Base-by-base conservation (phyloP, 2,329 filamentous ascomycete species). In the Fusarium avenaceum region DNA sequence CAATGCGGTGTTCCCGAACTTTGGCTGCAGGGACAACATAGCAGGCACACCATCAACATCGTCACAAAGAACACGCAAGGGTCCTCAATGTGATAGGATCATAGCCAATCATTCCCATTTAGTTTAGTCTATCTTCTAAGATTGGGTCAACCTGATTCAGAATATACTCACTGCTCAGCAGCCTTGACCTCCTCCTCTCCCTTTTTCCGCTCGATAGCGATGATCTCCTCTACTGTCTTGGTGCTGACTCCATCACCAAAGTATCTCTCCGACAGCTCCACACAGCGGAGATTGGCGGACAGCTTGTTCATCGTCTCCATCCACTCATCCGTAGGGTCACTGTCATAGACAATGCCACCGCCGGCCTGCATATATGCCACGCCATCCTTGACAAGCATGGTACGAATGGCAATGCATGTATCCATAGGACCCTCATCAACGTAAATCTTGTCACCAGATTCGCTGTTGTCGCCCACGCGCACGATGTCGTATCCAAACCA, bases 261-360 rank as follows among this genome's bases (percentile, higher is more conserved):
- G 48, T 73, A 74, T 56, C 57, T 67, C 45, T 74, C 72, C 4
- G 72, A 67, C 24, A 74, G 35, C 57, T 74, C 72, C 20, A 75
- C 68, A 28, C 73, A 75, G 13, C 73, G 72, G n/a, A 74, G 62
- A 54, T 75, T 75, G 32, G 73, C 73, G 2, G 92, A 90, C 47
- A 97, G 84, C 85, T 99, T 99, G 84, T 99, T 98, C 82, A 96
- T 90, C 52, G 89, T 93, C 69, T 96, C 97, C 86, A 98, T 93
- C 80, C 95, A 88, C 85, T 94, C 97, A 80, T 98, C 96, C 69
- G 97, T 91, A 72, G 86, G 91, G 76, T 97, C 94, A 40, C 92
- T 96, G 80, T 98, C 96, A 76, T 95, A 97, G 43, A 97, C 94
- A 74, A 97, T 97, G 30, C 94, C 94, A 35, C 94, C 94, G 83